Percentiles rank a stretch among this genome's conserved stretches.
Evolutionary conservation across 345 rosid species (phyloP).

Genomic region (Reutealis trisperma): DNA sequence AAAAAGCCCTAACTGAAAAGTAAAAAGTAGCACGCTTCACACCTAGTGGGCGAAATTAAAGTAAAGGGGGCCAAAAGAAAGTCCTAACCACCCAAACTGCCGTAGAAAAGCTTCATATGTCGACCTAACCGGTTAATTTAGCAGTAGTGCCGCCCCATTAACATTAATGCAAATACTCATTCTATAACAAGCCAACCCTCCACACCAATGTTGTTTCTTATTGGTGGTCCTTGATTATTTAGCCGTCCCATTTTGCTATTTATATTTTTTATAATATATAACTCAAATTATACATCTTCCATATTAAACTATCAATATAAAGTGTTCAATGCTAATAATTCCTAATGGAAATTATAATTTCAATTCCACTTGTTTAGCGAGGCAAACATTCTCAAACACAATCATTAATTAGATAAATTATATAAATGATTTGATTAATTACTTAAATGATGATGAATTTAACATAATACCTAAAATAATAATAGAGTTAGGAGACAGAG

Average conservation of each 20-base stretch:
- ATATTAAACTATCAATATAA: too few species aligned
- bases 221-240: neutral
- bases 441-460: too few species aligned
- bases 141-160: neutral
- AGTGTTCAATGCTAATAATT: too few species aligned
- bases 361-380: too few species aligned
- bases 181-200: neutral
- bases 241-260: neutral
- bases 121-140: neutral
- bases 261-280: too few species aligned
- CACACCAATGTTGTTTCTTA: neutral
- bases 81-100: constrained; percentile 12
- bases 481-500: too few species aligned
- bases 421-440: too few species aligned
- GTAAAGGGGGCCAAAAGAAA: neutral
- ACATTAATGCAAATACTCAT: neutral
- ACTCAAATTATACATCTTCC: too few species aligned
- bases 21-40: constrained; percentile 6
- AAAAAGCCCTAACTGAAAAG: neutral
- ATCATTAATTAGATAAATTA: too few species aligned
- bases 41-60: neutral
- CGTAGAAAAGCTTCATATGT: neutral
- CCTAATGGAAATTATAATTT: too few species aligned
- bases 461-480: too few species aligned
- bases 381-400: too few species aligned